phyloP scores from a whole-genome alignment of 1,284 basidiomycete genomes.

The Ganoderma sp. region DNA sequence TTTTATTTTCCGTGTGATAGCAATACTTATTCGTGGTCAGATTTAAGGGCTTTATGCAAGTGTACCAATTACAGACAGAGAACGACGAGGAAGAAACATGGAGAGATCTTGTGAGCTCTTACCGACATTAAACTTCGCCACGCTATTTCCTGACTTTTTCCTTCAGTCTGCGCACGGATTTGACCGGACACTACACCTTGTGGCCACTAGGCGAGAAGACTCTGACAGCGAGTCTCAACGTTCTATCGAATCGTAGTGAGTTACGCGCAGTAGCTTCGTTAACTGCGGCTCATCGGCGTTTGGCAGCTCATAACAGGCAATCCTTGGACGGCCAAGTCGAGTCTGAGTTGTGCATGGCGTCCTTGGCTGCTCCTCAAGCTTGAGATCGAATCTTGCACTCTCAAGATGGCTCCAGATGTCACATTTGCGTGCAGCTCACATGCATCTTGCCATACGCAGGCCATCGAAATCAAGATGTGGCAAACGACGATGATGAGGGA shows the following conservation, averaged over 20 bases:
- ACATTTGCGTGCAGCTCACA: background rate
- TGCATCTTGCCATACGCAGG: background rate
- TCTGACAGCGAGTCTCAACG: conserved; percentile 30
- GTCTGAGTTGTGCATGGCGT: background rate
- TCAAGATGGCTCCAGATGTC: background rate
- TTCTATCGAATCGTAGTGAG: conserved; percentile 13
- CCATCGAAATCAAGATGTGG: conserved; percentile 1
- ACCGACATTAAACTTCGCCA: background rate
- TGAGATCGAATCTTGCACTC: background rate
- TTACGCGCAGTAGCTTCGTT: background rate
- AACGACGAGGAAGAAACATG: conserved; percentile 84
- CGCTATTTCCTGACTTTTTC: background rate
- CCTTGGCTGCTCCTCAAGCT: background rate
- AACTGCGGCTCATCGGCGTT: conserved; percentile 14
- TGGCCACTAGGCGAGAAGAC: conserved; percentile 64
- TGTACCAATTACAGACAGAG: conserved; percentile 81
- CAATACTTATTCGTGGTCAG: conserved; percentile 42
- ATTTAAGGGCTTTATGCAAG: conserved; percentile 78
- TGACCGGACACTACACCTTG: conserved; percentile 66
- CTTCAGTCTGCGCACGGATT: conserved; percentile 73
- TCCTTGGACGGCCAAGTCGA: background rate
- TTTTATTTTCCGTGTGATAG: background rate
- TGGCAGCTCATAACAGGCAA: conserved; percentile 13
- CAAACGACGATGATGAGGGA: conserved; percentile 9
- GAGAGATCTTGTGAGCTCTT: conserved; percentile 67